phyloP scores from a whole-genome alignment of 805 yeast genomes.

The Candida argentea region DNA sequence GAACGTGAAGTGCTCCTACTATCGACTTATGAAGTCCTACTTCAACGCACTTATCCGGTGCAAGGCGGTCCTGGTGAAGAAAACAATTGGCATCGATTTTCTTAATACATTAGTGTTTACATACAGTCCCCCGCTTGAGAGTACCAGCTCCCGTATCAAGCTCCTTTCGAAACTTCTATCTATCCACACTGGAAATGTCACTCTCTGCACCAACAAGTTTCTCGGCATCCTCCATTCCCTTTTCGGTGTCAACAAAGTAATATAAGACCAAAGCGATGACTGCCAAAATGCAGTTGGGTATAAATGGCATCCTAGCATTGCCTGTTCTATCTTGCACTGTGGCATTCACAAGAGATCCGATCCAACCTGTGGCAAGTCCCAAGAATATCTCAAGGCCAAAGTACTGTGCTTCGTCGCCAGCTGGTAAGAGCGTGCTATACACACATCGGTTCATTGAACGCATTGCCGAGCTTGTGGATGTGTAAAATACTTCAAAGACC shows the following conservation, averaged over 20 bases:
- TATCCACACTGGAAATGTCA: neutral
- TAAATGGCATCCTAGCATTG: conserved; percentile 26
- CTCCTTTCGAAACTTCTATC: too few species aligned
- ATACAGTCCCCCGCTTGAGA: neutral
- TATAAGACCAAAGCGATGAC: conserved; percentile 15
- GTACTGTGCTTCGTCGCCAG: conserved; percentile 33
- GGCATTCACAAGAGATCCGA: conserved; percentile 28
- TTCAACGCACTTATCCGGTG: too few species aligned
- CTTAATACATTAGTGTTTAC: neutral
- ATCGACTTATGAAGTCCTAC: too few species aligned
- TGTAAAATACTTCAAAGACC: conserved; percentile 28
- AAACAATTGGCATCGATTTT: neutral
- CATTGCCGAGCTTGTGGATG: conserved; percentile 23
- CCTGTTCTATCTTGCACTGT: conserved; percentile 29
- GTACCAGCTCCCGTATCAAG: too few species aligned
- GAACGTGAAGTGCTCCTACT: too few species aligned
- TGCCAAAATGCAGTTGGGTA: conserved; percentile 24
- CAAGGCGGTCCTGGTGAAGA: too few species aligned
- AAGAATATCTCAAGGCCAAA: conserved; percentile 32
- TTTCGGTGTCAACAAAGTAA: conserved; percentile 17
- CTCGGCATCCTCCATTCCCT: conserved; percentile 18
- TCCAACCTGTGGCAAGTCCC: conserved; percentile 33
- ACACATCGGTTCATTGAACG: conserved; percentile 26
- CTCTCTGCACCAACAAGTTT: conserved; percentile 4
- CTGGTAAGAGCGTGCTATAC: conserved; percentile 28